Evolutionary conservation across 768 basidiomycete species (phyloP), one percentile per base, ranked within the genome.

Genomic region (Russula abietina): DNA sequence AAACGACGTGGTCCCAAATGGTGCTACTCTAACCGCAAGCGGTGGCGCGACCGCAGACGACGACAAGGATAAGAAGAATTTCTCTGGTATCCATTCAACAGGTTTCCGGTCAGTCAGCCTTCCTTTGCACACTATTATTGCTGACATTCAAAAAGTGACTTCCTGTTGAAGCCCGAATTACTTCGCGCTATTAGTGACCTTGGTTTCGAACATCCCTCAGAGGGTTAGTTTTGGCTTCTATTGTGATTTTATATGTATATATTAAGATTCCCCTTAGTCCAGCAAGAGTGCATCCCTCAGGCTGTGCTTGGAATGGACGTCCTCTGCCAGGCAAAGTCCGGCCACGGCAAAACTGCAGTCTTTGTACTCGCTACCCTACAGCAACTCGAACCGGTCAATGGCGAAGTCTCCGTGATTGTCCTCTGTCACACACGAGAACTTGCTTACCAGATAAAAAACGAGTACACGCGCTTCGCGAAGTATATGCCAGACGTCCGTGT

Each of bases 281-380:
- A 99, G 79, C 97, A 99, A 80, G 97, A 99, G 80, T 98, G 97
- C 76, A 98, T 99, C 70, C 97, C 97, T 50, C 97, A 99, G 79
- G 96, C 97, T 61, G 97, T 99, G 69, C 83, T 99, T 58, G 97
- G 97, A 66, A 98, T 98, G 92, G 97, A 99, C 72, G 96, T 99
- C 49, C 85, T 99, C 52, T 99, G 97, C 77, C 97, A 99, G 78
- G 97, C 97, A 65, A 99, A 98, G 77, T 99, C 97, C 51, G 97
- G 97, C 71, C 89, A 94, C 72, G 93, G 93, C 71, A 99, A 99
- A 80, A 99, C 97, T 22, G 97, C 97, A 26, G 97, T 99, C 65
- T 99, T 99, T 75, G 97, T 99, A 69, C 84, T 98, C 67, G 95
- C 97, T 43, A 96, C 93, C 26, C 83, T 99, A 52, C 97, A 99